Conservation (phyloP, 192 early-diverging fungal genomes). For the Mortierella claussenii region DNA sequence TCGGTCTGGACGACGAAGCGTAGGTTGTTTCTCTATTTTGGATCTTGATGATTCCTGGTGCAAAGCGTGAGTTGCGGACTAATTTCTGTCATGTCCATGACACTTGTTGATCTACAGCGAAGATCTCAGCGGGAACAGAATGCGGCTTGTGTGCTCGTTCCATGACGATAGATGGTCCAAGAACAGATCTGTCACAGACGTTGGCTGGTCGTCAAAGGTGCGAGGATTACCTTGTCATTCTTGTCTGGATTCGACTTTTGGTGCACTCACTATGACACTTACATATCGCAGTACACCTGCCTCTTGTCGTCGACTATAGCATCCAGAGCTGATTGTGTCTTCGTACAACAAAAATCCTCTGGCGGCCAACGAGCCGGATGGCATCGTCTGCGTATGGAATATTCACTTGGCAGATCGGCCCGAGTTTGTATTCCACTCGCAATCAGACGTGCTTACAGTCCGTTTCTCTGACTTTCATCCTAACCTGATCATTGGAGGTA, state of each 20-base stretch:
- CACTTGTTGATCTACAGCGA: slow-evolving; percentile 63
- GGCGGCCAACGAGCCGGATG: slow-evolving; percentile 91
- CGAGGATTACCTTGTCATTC: no score
- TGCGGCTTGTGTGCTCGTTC: slow-evolving; percentile 78
- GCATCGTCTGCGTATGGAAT: slow-evolving; percentile 96
- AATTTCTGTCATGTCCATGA: no score
- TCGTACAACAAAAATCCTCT: slow-evolving; percentile 93
- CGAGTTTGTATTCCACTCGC: slow-evolving; percentile 94
- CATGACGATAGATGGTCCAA: slow-evolving; percentile 87
- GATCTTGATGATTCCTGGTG: background rate
- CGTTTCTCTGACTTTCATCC: slow-evolving; percentile 94
- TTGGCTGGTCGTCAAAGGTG: slow-evolving; percentile 91
- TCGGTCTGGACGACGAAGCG: slow-evolving; percentile 65
- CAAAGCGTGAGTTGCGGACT: no score
- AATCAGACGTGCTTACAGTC: slow-evolving; percentile 91
- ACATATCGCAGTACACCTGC: no score
- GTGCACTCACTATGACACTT: no score
- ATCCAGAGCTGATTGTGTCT: slow-evolving; percentile 87
- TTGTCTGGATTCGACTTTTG: no score
- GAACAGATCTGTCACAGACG: slow-evolving; percentile 91
- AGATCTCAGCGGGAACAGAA: slow-evolving; percentile 69
- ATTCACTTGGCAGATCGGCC: slow-evolving; percentile 86
- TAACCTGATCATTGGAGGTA: slow-evolving; percentile 92
- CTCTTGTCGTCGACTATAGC: no score
- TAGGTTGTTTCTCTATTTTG: slow-evolving; percentile 30